Conservation (phyloP, 2,329 filamentous ascomycete species). For the Acephala macrosclerotiorum region DNA sequence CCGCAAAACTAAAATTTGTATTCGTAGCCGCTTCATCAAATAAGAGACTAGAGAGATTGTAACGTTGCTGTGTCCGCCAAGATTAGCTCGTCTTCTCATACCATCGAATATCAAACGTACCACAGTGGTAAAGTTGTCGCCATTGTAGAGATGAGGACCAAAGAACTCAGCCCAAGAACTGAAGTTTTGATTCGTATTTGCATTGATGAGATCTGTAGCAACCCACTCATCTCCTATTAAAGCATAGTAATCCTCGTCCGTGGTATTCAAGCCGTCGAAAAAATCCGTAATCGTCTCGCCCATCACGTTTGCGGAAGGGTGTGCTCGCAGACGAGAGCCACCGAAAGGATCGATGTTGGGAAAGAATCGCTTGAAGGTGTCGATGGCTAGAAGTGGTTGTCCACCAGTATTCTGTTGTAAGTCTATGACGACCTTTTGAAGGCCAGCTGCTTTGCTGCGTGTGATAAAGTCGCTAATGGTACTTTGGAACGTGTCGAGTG, state of each 20-base stretch:
- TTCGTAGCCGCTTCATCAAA: slow-evolving; percentile 23
- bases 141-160: slow-evolving; percentile 30
- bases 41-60: slow-evolving; percentile 19
- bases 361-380: slow-evolving; percentile 58
- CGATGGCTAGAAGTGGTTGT: slow-evolving; percentile 63
- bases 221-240: slow-evolving; percentile 34
- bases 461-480: slow-evolving; percentile 48
- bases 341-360: slow-evolving; percentile 39
- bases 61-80: slow-evolving; percentile 2
- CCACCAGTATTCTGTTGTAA: slow-evolving; percentile 66
- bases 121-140: slow-evolving; percentile 25
- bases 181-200: slow-evolving; percentile 32
- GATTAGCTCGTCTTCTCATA: no score
- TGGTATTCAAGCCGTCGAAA: neutral
- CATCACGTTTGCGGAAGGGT: slow-evolving; percentile 23
- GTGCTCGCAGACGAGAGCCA: slow-evolving; percentile 33
- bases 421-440: slow-evolving; percentile 67
- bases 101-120: neutral
- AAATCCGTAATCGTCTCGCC: neutral
- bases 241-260: slow-evolving; percentile 2
- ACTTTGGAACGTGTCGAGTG: slow-evolving; percentile 12
- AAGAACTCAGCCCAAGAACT: slow-evolving; percentile 33
- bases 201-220: slow-evolving; percentile 28
- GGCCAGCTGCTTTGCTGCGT: slow-evolving; percentile 55
- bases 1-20: neutral